Base-by-base conservation (phyloP, 2,329 filamentous ascomycete genomes). In the Pseudonectria buxi region DNA sequence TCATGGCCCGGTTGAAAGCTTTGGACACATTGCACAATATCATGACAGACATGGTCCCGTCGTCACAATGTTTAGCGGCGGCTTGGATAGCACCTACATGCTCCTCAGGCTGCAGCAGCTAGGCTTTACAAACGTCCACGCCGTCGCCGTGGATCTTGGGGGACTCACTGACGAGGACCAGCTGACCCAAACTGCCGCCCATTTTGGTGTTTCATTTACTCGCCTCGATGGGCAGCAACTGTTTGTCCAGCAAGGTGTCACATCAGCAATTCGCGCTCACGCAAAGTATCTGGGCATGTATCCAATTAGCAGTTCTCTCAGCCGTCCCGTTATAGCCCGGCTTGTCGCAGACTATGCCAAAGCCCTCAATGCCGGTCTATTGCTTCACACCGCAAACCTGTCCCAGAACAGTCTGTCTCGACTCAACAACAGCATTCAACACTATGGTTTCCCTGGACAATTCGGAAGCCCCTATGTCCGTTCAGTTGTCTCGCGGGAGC, bases 81-180 rank as follows among this genome's bases (percentile, higher is more conserved):
- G 37, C 28, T 26, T 36, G 27, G 34, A 36, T 15, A 36, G 34
- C 34, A 31, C 34, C 16, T 36, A 31, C 34, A 14, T 32, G 27
- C 34, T 36, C 13, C 28, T 36, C 10, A 18, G 22, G n/a, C 34
- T 36, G n/a, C 34, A 36, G 34, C 34, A 36, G 34, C 28, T 36
- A 24, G 34, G 34, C 34, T 36, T 36, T 26, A 36, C 34, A 28
- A 36, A 36, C 15, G 24, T 36, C 16, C 34, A 36, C 28, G 34
- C 28, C 4, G 34, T 32, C 24, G 34, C 34, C 2, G 34, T 36
- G 11, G 22, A 36, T 24, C 28, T 36, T 32, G 34, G 28, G 13
- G 28, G 14, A 10, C 24, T 14, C 28, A 31, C 32, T 12, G 28
- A 32, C 28, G 34, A 32, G 34, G 34, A 31, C 18, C 9, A 26